phyloP scores from a whole-genome alignment of 129 eudicot species.

The Artemisia tridentata region DNA sequence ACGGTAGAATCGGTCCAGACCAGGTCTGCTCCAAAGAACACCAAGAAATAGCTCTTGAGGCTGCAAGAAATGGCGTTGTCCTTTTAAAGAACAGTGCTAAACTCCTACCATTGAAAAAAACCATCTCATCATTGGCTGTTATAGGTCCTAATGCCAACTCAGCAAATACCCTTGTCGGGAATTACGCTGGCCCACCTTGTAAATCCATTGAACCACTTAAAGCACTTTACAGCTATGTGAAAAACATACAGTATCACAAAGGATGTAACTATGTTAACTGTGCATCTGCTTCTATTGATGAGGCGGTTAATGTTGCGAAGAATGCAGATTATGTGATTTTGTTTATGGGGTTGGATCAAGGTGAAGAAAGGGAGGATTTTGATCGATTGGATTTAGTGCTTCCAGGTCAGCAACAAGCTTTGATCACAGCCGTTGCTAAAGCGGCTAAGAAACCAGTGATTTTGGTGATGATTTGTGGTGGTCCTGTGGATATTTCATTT shows the following conservation, averaged over 20 bases:
- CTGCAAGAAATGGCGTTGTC: constrained; percentile 83
- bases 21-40: constrained; percentile 71
- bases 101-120: constrained; percentile 58
- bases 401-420: constrained; percentile 71
- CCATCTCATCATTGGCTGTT: constrained; percentile 59
- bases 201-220: constrained; percentile 48
- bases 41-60: constrained; percentile 79
- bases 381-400: constrained; percentile 69
- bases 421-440: constrained; percentile 56
- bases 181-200: constrained; percentile 93
- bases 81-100: constrained; percentile 73
- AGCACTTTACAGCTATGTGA: constrained; percentile 53
- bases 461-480: constrained; percentile 82
- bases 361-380: constrained; percentile 66
- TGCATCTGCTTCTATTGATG: constrained; percentile 35
- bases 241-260: constrained; percentile 33
- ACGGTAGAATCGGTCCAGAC: constrained; percentile 56
- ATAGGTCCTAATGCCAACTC: constrained; percentile 86
- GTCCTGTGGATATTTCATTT: constrained; percentile 83
- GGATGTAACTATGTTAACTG: constrained; percentile 75
- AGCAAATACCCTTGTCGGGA: constrained; percentile 65
- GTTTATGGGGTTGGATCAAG: constrained; percentile 93
- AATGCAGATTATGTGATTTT: constrained; percentile 69
- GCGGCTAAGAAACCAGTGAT: constrained; percentile 75
- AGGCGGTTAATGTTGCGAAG: constrained; percentile 56